These are phyloP conservation scores for Ceratobasidium sp. DNA, from an alignment of 1,284 basidiomycete species.

Conservation along the genomic window DNA sequence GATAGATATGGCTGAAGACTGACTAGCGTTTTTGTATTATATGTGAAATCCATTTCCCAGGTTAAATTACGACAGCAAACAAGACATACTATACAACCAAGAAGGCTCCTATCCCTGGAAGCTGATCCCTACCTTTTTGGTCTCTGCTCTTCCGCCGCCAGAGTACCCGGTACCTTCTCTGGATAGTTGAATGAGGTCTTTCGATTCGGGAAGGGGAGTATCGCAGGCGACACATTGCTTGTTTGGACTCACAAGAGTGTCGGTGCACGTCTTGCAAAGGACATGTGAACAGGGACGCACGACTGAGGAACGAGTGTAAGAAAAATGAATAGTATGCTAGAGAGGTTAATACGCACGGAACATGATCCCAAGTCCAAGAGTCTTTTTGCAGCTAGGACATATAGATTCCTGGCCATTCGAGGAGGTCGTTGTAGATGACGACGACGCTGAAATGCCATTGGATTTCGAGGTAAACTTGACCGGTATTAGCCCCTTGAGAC, in stretches of 20 bases:
- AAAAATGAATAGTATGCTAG: background rate
- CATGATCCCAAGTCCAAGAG: slow-evolving; percentile 81
- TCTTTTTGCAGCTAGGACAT: slow-evolving; percentile 91
- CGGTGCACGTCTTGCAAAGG: slow-evolving; percentile 86
- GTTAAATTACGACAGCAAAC: slow-evolving; percentile 39
- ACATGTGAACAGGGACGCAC: slow-evolving; percentile 88
- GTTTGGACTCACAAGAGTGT: slow-evolving; percentile 79
- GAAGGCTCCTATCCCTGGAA: slow-evolving; percentile 73
- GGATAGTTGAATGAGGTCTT: slow-evolving; percentile 80
- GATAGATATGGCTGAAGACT: background rate
- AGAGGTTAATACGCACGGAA: slow-evolving; percentile 68
- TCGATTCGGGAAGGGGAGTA: slow-evolving; percentile 64
- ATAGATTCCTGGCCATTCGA: slow-evolving; percentile 71
- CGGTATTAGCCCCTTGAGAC: slow-evolving; percentile 80
- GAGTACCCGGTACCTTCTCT: slow-evolving; percentile 93
- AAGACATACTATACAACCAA: background rate
- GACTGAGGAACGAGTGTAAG: slow-evolving; percentile 60
- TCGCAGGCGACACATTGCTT: slow-evolving; percentile 89
- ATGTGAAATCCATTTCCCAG: slow-evolving; percentile 5
- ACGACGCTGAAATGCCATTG: slow-evolving; percentile 57
- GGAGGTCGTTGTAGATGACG: slow-evolving; percentile 57
- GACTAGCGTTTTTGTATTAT: slow-evolving; percentile 10
- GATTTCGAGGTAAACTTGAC: slow-evolving; percentile 78
- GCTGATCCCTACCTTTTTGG: slow-evolving; percentile 76
- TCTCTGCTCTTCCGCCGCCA: slow-evolving; percentile 90